Evolutionary conservation across 495 filamentous ascomycete species (phyloP).

Genomic region (Tricharina praecox): DNA sequence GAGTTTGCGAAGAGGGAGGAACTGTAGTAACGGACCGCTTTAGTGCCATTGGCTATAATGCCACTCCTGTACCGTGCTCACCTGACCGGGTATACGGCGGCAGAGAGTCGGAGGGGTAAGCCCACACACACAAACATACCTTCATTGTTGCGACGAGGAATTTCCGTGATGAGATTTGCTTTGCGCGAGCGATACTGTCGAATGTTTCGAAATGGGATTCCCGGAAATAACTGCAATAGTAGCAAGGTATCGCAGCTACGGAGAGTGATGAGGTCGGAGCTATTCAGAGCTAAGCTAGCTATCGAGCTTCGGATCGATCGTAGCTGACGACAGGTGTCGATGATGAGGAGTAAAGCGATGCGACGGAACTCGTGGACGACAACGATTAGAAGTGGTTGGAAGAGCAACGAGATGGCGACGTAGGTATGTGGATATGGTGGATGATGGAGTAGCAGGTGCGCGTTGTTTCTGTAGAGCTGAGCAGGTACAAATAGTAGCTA

Average conservation of each 20-base stretch:
- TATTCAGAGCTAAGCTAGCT: neutral
- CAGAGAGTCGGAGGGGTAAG: neutral
- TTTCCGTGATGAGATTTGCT: neutral
- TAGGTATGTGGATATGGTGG: too few species aligned
- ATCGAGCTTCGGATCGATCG: neutral
- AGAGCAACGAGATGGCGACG: too few species aligned
- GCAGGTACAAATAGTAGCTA: constrained; percentile 1
- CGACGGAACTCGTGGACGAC: too few species aligned
- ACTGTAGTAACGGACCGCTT: constrained; percentile 36
- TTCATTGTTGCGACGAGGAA: constrained; percentile 1
- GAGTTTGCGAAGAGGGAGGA: constrained; percentile 73
- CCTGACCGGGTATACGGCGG: too few species aligned
- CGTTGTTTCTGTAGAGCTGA: neutral
- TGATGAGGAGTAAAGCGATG: neutral
- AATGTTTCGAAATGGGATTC: neutral
- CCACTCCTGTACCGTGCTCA: neutral
- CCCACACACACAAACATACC: neutral
- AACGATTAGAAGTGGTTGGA: too few species aligned
- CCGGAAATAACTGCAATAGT: neutral
- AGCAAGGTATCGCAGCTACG: neutral
- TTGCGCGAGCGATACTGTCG: neutral
- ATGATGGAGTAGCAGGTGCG: neutral
- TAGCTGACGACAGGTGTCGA: neutral
- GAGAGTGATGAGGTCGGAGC: neutral
- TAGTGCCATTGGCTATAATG: neutral